A percentile compares a stretch with the other conserved stretches of the same genome.
Conservation (phyloP, 2,329 filamentous ascomycete species). For the Neurospora crassa region DNA sequence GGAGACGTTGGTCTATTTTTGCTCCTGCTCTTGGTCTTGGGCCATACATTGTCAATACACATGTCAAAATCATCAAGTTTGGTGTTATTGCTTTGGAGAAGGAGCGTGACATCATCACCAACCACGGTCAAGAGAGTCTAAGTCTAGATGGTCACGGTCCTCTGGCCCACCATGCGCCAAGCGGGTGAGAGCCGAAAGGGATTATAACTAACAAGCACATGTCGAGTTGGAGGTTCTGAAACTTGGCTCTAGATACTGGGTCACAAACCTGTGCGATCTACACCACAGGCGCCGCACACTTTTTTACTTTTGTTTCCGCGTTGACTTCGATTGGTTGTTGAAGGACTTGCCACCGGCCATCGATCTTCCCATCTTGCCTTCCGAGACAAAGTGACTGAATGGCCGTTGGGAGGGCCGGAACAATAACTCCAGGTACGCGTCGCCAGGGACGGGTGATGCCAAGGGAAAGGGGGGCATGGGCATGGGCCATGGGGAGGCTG, state of each 20-base stretch:
- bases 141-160: background rate
- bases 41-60: background rate
- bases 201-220: background rate
- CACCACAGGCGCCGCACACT: background rate
- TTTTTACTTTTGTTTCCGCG: background rate
- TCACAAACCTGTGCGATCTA: background rate
- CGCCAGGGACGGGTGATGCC: background rate
- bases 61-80: background rate
- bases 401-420: background rate
- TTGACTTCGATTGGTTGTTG: background rate
- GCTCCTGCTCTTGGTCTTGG: background rate
- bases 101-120: background rate
- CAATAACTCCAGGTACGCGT: background rate
- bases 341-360: background rate
- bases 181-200: too few relatives aligned
- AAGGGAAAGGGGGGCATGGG: background rate
- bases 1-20: background rate
- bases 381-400: background rate
- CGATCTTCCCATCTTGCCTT: background rate
- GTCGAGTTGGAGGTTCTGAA: background rate
- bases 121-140: background rate
- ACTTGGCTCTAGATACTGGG: background rate
- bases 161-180: background rate
- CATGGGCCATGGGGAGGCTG: background rate
- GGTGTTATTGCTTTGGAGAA: background rate